phyloP scores from a whole-genome alignment of 495 filamentous ascomycete species.

The Penicillium verhagenii region DNA sequence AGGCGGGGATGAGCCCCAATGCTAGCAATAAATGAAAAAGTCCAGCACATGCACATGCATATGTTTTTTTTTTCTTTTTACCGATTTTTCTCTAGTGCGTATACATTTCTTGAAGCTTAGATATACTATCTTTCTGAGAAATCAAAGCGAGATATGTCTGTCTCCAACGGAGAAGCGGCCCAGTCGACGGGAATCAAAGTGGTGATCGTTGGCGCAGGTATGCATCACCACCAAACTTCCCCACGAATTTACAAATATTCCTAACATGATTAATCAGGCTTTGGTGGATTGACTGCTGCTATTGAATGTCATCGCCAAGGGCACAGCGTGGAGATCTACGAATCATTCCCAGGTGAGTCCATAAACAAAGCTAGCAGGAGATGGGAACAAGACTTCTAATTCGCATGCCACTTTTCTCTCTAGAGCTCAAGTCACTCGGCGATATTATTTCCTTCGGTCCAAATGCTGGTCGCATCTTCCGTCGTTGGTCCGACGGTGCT shows the following conservation, averaged over 20 bases:
- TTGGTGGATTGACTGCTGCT: slow-evolving; percentile 62
- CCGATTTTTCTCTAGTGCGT: neutral
- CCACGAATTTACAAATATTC: neutral
- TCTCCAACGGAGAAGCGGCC: neutral
- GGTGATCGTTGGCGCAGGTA: slow-evolving; percentile 55
- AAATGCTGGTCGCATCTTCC: slow-evolving; percentile 57
- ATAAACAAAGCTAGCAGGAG: neutral
- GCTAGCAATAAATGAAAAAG: neutral
- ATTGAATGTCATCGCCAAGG: slow-evolving; percentile 65
- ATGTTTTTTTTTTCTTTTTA: too few relatives aligned
- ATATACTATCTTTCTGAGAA: neutral
- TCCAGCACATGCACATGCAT: neutral
- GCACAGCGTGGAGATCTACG: slow-evolving; percentile 59
- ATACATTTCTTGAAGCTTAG: neutral
- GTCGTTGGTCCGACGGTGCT: slow-evolving; percentile 46
- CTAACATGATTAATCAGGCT: slow-evolving; percentile 34
- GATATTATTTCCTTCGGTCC: slow-evolving; percentile 66
- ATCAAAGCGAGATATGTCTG: neutral
- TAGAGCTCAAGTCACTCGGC: slow-evolving; percentile 54
- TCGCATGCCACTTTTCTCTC: neutral
- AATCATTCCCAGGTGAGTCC: slow-evolving; percentile 45
- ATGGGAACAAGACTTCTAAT: neutral
- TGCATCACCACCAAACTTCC: neutral
- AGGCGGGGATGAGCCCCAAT: neutral
- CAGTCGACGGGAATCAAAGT: slow-evolving; percentile 53